Evolutionary conservation across 2,329 filamentous ascomycete genomes (phyloP).

Genomic region (Beauveria bassiana): DNA sequence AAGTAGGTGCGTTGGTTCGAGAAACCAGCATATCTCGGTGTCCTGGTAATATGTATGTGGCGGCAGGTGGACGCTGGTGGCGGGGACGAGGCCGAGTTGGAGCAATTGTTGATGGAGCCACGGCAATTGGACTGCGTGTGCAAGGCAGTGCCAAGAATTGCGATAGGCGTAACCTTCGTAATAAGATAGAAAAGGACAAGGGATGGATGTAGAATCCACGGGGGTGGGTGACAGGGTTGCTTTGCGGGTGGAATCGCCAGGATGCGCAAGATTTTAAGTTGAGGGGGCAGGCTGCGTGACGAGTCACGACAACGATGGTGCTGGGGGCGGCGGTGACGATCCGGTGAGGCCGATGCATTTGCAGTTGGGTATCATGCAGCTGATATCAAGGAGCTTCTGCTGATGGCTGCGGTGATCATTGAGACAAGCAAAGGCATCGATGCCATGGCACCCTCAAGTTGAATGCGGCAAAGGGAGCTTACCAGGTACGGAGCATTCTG

Average conservation of each 20-base stretch:
- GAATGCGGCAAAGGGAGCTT: not conserved
- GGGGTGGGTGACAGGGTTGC: not conserved
- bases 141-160: not conserved
- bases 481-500: not conserved
- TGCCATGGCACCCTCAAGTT: too few relatives aligned
- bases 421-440: not conserved
- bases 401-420: not conserved
- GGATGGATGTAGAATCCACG: not conserved
- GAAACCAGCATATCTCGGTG: too few relatives aligned
- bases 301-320: not conserved
- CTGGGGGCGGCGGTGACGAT: not conserved
- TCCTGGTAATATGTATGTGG: too few relatives aligned
- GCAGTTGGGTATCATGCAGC: too few relatives aligned
- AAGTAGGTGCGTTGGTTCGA: too few relatives aligned
- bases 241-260: not conserved
- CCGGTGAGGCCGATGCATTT: too few relatives aligned
- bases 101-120: not conserved
- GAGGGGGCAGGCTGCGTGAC: not conserved
- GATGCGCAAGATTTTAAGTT: not conserved
- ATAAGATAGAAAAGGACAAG: not conserved
- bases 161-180: not conserved
- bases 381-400: too few relatives aligned
- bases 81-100: too few relatives aligned
- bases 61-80: too few relatives aligned
- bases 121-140: not conserved